Conservation (phyloP, 2,329 filamentous ascomycete genomes). For the Phyllosticta paracitricarpa region DNA sequence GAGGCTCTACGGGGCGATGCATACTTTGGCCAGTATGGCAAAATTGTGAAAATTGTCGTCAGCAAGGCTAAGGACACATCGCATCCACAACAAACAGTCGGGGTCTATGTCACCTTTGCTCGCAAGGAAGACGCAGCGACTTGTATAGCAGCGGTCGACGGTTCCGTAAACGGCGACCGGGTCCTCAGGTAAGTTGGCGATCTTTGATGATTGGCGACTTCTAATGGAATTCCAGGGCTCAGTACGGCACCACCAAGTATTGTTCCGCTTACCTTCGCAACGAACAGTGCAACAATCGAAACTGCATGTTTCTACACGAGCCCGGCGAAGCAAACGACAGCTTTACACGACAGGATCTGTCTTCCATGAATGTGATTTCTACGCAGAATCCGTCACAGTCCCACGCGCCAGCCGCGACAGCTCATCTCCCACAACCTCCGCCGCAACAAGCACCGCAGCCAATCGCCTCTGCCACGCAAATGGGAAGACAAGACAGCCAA, state of each 20-base stretch:
- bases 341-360: constrained; percentile 88
- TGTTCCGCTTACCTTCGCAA: constrained; percentile 94
- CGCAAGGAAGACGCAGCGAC: constrained; percentile 79
- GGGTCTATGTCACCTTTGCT: constrained; percentile 97
- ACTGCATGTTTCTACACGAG: constrained; percentile 97
- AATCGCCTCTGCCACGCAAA: constrained; percentile 45
- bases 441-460: constrained; percentile 40
- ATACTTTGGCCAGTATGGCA: constrained; percentile 97
- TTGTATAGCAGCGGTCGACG: constrained; percentile 88
- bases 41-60: constrained; percentile 97
- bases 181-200: constrained; percentile 60
- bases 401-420: constrained; percentile 41
- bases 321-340: constrained; percentile 97
- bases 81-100: constrained; percentile 69
- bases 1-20: constrained; percentile 82
- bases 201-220: neutral
- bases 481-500: constrained; percentile 68
- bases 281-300: constrained; percentile 87
- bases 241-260: constrained; percentile 92
- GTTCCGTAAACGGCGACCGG: constrained; percentile 81
- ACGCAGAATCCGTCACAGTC: constrained; percentile 61
- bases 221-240: constrained; percentile 38
- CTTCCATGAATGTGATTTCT: constrained; percentile 83
- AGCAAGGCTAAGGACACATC: constrained; percentile 80
- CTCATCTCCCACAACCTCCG: constrained; percentile 30